Base-by-base conservation (phyloP, 192 early-diverging fungal genomes). In the Dispira simplex region DNA sequence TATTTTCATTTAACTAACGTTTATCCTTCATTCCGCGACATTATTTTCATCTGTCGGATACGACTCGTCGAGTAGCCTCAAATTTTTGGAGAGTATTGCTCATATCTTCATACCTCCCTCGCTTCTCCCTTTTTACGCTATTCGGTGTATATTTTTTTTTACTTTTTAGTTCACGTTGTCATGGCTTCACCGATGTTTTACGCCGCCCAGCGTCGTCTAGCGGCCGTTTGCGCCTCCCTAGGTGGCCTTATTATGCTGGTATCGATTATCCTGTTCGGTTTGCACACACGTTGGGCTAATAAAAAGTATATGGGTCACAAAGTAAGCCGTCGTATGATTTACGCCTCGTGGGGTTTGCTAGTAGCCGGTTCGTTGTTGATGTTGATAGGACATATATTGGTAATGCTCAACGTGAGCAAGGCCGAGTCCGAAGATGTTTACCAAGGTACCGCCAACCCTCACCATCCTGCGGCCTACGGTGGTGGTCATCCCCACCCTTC, bases 101-200 rank as follows among this genome's bases (percentile, higher is more conserved):
- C 32, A 39, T 39, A 39, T 6, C 32, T 39, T 39, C 6, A 6
- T 39, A 39, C 32, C 32, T 39, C 32, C 6, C 32, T 39, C n/a
- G n/a, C n/a, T n/a, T n/a, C n/a, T n/a, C n/a, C 32, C 32, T 39
- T 39, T 39, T 39, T 39, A 6, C 32, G 32, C 6, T 39, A 39
- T 39, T 39, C 32, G 32, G 32, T 39, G 32, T 39, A 39, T n/a
- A 39, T 39, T 39, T 39, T 39, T 39, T 39, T n/a, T n/a, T 6
- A 4, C 32, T 39, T 39, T 39, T 39, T 39, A 39, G 1, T 39
- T 39, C 32, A 39, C 55, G 12, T 27, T 16, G 44, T 44, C 3
- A 60, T 60, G 58, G 28, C 44, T 44, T 60, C 58, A 18, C 25
- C 58, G 13, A 28, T 44, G 43, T 60, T 60, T 27, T 60, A 60